Evolutionary conservation across 305 asterid genomes (phyloP).

Genomic region (Fraxinus velutina): DNA sequence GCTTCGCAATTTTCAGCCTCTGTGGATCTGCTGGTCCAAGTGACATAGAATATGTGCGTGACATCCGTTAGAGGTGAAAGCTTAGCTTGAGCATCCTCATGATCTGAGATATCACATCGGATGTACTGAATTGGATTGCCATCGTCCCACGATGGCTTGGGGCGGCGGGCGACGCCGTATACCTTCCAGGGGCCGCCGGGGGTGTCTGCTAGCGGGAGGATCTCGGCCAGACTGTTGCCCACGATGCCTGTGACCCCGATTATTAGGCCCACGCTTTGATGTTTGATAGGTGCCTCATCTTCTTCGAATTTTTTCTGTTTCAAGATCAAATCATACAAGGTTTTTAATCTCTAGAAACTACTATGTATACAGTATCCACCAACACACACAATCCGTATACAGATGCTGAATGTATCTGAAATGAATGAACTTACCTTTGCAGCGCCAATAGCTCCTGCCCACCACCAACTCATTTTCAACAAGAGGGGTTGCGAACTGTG

Average conservation of each 20-base stretch:
- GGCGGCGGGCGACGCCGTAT: conserved; percentile 20
- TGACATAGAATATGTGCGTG: conserved; percentile 20
- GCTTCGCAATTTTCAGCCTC: conserved; percentile 6
- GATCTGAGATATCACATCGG: conserved; percentile 2
- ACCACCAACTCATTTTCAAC: conserved; percentile 79
- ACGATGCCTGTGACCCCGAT: conserved; percentile 20
- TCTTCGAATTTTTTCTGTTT: not conserved
- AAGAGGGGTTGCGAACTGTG: not conserved
- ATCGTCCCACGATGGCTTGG: conserved; percentile 16
- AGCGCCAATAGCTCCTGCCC: conserved; percentile 93
- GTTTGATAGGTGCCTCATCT: not conserved
- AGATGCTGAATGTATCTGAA: not conserved
- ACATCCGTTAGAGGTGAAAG: conserved; percentile 11
- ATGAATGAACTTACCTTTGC: conserved; percentile 34
- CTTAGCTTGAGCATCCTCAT: conserved; percentile 11
- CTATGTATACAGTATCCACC: not conserved
- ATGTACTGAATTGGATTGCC: not conserved
- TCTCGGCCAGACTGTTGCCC: conserved; percentile 17
- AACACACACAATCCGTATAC: not conserved
- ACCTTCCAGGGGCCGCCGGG: conserved; percentile 26
- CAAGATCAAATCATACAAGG: not conserved
- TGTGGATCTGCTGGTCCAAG: not conserved
- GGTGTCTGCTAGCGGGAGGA: not conserved
- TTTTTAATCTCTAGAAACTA: not conserved
- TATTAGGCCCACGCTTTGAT: conserved; percentile 5